phyloP scores from a whole-genome alignment of 805 yeast species.

The Metschnikowia continentalis region DNA sequence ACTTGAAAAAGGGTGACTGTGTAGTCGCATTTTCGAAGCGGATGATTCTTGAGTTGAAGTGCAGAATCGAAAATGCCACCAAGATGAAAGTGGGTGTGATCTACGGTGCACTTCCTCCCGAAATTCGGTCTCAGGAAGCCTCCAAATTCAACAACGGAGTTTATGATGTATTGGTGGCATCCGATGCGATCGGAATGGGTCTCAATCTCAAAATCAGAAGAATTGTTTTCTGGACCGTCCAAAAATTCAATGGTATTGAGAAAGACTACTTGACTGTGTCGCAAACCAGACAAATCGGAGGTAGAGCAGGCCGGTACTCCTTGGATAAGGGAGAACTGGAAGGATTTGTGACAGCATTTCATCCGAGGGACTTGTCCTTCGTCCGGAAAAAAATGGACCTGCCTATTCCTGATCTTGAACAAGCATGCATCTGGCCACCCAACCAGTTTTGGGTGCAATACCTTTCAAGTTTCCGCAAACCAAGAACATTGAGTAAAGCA shows the following conservation, averaged over 20 bases:
- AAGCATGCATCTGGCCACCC: constrained; percentile 81
- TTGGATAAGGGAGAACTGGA: constrained; percentile 32
- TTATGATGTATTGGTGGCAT: constrained; percentile 82
- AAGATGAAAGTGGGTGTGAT: constrained; percentile 75
- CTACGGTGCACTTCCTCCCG: constrained; percentile 95
- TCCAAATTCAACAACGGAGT: constrained; percentile 70
- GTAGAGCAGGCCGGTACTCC: constrained; percentile 85
- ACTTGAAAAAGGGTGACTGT: constrained; percentile 74
- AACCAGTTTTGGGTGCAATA: constrained; percentile 63
- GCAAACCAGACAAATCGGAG: constrained; percentile 86
- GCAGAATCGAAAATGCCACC: constrained; percentile 62
- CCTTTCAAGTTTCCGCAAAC: constrained; percentile 55
- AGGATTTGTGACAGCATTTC: constrained; percentile 53
- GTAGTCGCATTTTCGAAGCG: constrained; percentile 80
- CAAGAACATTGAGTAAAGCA: constrained; percentile 43
- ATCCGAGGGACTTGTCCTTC: constrained; percentile 37
- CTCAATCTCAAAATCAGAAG: constrained; percentile 80
- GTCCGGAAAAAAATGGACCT: constrained; percentile 47
- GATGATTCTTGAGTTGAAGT: constrained; percentile 63
- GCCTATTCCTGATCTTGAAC: constrained; percentile 48
- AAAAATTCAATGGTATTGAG: constrained; percentile 66
- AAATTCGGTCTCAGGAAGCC: constrained; percentile 85
- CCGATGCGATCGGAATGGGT: constrained; percentile 99
- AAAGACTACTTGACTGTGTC: constrained; percentile 52
- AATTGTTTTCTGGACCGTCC: constrained; percentile 63